Percentiles rank a stretch among this genome's conserved stretches.
These are phyloP conservation scores for Ophiostoma tasmaniense DNA, from an alignment of 2,329 filamentous ascomycete species.

Conservation along the genomic window DNA sequence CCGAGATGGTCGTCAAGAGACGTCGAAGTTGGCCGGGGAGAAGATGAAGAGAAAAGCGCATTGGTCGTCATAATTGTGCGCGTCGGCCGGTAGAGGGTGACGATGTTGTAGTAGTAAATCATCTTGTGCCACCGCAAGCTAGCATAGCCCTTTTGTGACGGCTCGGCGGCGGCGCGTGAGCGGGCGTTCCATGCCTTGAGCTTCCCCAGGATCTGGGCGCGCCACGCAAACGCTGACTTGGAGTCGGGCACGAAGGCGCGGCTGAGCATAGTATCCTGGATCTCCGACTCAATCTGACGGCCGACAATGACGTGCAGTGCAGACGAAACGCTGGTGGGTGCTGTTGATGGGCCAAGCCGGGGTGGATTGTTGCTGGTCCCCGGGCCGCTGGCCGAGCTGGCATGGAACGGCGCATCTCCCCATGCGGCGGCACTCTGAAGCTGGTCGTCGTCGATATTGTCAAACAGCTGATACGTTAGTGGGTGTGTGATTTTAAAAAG, in stretches of 20 bases:
- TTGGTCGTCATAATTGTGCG: constrained; percentile 10
- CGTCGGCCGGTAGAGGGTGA: constrained; percentile 26
- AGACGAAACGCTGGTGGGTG: constrained; percentile 23
- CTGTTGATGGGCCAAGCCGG: constrained; percentile 11
- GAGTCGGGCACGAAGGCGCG: constrained; percentile 23
- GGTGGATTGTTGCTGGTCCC: not conserved
- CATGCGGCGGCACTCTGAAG: constrained; percentile 16
- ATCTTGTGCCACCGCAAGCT: constrained; percentile 26
- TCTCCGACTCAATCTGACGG: constrained; percentile 26
- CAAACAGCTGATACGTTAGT: constrained; percentile 13
- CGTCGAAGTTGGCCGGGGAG: not conserved
- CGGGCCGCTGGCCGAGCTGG: not conserved
- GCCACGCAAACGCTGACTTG: constrained; percentile 22
- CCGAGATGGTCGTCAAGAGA: constrained; percentile 16
- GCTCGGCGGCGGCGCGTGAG: constrained; percentile 22
- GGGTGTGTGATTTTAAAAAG: not conserved
- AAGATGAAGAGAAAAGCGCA: not conserved
- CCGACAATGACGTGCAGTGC: constrained; percentile 25
- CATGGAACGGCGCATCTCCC: not conserved
- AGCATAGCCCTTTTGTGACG: constrained; percentile 18
- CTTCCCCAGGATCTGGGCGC: constrained; percentile 23
- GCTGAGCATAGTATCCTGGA: constrained; percentile 23
- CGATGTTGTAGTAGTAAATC: constrained; percentile 27
- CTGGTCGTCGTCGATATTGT: constrained; percentile 25
- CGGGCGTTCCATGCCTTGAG: constrained; percentile 22